Evolutionary conservation across 2,329 filamentous ascomycete genomes (phyloP), one percentile per base, ranked within the genome.

Genomic region (Colletotrichum orbiculare): DNA sequence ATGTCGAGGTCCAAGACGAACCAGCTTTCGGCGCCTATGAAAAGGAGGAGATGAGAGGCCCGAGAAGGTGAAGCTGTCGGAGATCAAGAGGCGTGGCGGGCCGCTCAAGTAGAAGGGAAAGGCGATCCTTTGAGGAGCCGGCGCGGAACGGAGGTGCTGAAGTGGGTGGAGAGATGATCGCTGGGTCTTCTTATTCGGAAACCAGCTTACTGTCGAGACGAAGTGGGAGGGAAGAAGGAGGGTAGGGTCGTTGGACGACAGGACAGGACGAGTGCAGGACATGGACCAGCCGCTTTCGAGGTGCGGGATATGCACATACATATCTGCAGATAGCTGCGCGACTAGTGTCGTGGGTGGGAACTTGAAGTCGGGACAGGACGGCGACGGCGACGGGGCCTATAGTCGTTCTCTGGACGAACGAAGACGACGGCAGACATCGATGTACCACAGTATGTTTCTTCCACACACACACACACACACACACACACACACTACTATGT

Each of bases 321-420:
- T 64, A 66, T 66, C 60, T 66, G 64, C 60, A 66, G 64, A 66
- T 66, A 63, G 59, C 39, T 60, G 60, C 49, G 60, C 54, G 59
- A 45, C 42, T 54, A 65, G 25, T 25, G 25, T 25, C 25, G 60
- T 64, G 60, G 60, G 45, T 54, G 61, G 60, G 53, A 50, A 33
- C 39, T 62, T 47, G 57, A 35, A 47, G 61, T 39, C 41, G 50
- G 34, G 61, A 66, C 59, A 66, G 59, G 63, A 49, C 55, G 25
- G 25, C 25, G 53, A 64, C 39, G 41, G 50, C 39, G 61, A 66
- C 59, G 64, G 59, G 63, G 54, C 55, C 49, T 50, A 4, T 25
- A 25, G 25, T 25, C 25, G 25, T 25, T 25, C 12, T 54, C 38
- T 54, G 38, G 54, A 60, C 48, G 35, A 46, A 54, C 35, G 54